Conservation (phyloP, 345 rosid species). For the Geranium rotundifolium region DNA sequence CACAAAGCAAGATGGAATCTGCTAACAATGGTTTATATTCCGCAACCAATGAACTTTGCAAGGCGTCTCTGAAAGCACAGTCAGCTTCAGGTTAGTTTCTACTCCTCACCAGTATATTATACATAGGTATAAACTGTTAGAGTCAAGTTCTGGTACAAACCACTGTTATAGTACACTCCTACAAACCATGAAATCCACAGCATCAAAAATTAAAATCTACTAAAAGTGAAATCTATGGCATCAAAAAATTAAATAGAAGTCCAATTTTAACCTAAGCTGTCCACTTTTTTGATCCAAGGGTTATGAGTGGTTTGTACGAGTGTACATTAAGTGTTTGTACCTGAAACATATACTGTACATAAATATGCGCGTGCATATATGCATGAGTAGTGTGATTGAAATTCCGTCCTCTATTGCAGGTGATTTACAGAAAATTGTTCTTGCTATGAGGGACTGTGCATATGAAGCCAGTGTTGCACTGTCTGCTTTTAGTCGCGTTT, state of each 20-base stretch:
- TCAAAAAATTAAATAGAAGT: no score
- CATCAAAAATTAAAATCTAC: no score
- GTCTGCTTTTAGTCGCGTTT: constrained; percentile 60
- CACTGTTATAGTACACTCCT: no score
- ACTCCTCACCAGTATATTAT: constrained; percentile 6
- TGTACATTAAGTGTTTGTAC: no score
- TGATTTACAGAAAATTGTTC: constrained; percentile 63
- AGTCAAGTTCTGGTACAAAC: no score
- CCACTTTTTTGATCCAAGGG: no score
- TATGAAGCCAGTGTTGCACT: constrained; percentile 68
- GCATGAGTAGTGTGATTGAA: neutral
- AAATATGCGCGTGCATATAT: no score
- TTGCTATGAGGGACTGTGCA: constrained; percentile 85
- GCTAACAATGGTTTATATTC: constrained; percentile 66
- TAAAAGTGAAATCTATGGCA: no score
- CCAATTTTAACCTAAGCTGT: no score
- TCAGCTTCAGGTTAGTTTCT: constrained; percentile 62
- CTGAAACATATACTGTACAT: no score
- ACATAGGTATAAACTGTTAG: neutral
- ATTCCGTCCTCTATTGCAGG: constrained; percentile 24
- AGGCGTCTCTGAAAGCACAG: constrained; percentile 69
- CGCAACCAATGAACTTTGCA: constrained; percentile 57
- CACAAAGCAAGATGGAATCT: constrained; percentile 70
- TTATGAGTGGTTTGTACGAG: no score
- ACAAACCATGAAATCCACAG: no score